These are phyloP conservation scores for Neobulgaria alba DNA, from an alignment of 2,329 filamentous ascomycete species.

Conservation along the genomic window DNA sequence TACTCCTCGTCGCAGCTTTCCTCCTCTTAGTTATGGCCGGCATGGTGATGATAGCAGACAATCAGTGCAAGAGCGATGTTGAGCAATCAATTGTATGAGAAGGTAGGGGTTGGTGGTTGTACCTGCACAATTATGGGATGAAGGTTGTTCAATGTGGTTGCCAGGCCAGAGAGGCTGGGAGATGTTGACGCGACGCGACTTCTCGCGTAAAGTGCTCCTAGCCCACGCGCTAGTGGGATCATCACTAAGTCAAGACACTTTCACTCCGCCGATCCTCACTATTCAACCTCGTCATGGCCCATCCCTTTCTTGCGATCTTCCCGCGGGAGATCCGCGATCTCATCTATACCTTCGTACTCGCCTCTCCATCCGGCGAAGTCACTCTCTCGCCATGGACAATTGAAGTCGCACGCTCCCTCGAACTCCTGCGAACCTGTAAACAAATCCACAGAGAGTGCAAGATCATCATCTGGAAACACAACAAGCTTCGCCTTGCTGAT, in stretches of 20 bases:
- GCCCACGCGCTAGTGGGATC: no score
- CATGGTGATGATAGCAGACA: slow-evolving; percentile 23
- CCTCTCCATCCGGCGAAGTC: slow-evolving; percentile 4
- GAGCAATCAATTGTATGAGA: no score
- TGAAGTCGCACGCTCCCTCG: slow-evolving; percentile 1
- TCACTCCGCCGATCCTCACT: neutral
- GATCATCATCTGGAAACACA: neutral
- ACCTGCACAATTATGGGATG: no score
- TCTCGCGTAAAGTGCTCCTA: slow-evolving; percentile 26
- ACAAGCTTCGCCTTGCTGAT: neutral
- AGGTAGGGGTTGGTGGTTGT: no score
- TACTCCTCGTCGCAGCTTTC: slow-evolving; percentile 11
- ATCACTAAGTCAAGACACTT: neutral
- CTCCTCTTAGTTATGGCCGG: slow-evolving; percentile 23
- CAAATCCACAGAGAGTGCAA: slow-evolving; percentile 1
- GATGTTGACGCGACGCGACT: slow-evolving; percentile 13
- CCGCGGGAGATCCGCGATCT: slow-evolving; percentile 25
- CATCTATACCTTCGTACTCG: slow-evolving; percentile 24
- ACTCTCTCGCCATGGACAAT: neutral
- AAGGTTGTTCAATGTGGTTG: slow-evolving; percentile 12
- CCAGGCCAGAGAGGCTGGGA: slow-evolving; percentile 19
- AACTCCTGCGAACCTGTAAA: neutral
- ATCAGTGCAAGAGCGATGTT: slow-evolving; percentile 16
- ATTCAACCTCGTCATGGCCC: slow-evolving; percentile 10
- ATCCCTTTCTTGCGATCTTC: slow-evolving; percentile 18